Base-by-base conservation (phyloP, 1,284 basidiomycete species). In the Afroboletus lepidellus region DNA sequence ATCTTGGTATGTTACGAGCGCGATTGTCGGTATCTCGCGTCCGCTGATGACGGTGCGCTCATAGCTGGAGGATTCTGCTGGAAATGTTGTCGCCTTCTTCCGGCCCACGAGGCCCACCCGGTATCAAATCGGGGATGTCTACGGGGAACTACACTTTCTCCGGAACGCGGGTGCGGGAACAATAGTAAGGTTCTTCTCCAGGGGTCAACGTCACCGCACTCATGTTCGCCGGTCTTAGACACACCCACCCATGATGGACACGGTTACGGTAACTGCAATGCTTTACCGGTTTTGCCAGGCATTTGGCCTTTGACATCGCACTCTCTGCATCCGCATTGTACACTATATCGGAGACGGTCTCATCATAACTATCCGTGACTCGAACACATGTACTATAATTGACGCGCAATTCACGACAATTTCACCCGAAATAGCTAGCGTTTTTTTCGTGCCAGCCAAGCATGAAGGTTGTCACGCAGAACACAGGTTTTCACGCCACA, bases 211-310 rank as follows among this genome's bases (percentile, higher is more conserved):
- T 61, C 65, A 57, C 37, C 4, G 41, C 50, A 29, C 56, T 67
- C 57, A 71, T 61, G 50, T 57, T 55, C 32, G 53, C 54, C 58
- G 57, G 45, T 50, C 39, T 48, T 65, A 90, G 88, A 87, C 83
- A 75, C 88, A 90, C 65, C 88, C 88, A 50, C 89, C 90, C 55
- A 83, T 91, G 70, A 92, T 92, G 88, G 89, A 92, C 75, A 83
- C 81, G 45, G 87, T 92, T 55, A 85, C 84, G 33, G 82, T 92
- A 57, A 89, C 89, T 33, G 81, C 83, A 48, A 90, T 92, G 86
- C 75, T 92, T 37, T 91, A 88, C 72, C 82, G 90, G 50, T 88
- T 88, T 69, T 86, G 84, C 62, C 74, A 77, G 49, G 74, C 80
- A 45, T 88, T 80, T 74, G 84, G 83, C 63, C 74, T 87, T 46